Evolutionary conservation across 176 grass and related monocot genomes (phyloP), one percentile per base, ranked within the genome.

Genomic region (Alopecurus myosuroides): DNA sequence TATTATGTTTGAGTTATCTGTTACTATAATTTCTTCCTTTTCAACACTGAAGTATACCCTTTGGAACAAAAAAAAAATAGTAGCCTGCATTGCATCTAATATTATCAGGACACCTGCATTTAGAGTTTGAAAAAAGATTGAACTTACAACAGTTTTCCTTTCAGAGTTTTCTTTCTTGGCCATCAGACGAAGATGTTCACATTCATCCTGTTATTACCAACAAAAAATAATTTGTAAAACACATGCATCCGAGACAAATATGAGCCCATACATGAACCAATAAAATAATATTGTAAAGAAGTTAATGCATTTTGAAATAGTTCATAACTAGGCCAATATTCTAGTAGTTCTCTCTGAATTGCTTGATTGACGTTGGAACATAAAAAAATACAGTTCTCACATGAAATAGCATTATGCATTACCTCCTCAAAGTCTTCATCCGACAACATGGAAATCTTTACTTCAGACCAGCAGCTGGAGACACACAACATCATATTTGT

Each of bases 361-460:
- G 39, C 62, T 18, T 81, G 31, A 86, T n/a, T 71, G 18, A 8
- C 46, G 62, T 56, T 31, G 48, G n/a, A 79, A 86, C 52, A 77
- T 65, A 35, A 1, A 31, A 26, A 73, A 23, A 23, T 29, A 44
- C 23, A 72, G 46, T 11, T 74, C 15, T 50, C 44, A 31, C 26
- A 74, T 49, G 5, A 15, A 64, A 80, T 9, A 8, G 42, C 76
- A 70, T 34, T 81, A 82, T 42, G 75, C n/a, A 82, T 39, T 93
- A 98, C 96, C 93, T 95, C 91, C 28, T 86, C 81, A 53, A 95
- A 95, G 61, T 95, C 91, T 55, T 94, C 91, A 83, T 98, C 91
- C 18, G 91, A 91, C 63, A 98, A 67, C 76, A 82, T 76, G 5
- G 77, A 92, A 87, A 98, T 90, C 52, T 83, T 87, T 15, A 95